Base-by-base conservation (phyloP, 805 yeast genomes). In the Metschnikowia gelsemii region DNA sequence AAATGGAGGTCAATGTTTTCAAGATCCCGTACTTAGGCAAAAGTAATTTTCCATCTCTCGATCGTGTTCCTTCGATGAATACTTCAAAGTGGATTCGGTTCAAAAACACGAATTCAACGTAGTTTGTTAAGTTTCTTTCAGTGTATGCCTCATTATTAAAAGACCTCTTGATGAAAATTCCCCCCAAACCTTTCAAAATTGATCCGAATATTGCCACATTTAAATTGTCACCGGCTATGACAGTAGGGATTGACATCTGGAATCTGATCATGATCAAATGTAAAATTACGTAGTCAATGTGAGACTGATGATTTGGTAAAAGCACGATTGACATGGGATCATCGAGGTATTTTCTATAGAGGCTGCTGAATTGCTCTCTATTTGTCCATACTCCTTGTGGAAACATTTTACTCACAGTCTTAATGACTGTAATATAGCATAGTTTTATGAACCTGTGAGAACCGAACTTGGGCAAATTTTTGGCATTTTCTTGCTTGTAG, bases 151-250 rank as follows among this genome's bases (percentile, higher is more conserved):
- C 74, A 45, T 66, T 65, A 45, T 66, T 67, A 50, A 70, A 69
- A 9, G 68, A 62, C 32, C 85, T 64, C 39, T 80, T 72, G 51
- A 79, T 79, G 63, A 71, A 79, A 49, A 78, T 70, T 13, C 81
- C 84, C 2, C 85, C 85, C 38, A 70, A 54, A 21, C 58, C 69
- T 41, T 75, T 71, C 49, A 79, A 61, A 38, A 76, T 59, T 7
- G 63, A 60, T 4, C 82, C 82, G 34, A 79, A 67, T 5, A 79
- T 61, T 1, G 82, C 76, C 32, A 79, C 79, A 51, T 80, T 78
- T 53, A 79, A 70, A 55, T 79, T 79, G 36, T 79, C 84, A n/a
- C 85, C 85, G 1, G 85, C 84, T 26, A 79, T 75, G 5, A 79
- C 82, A 4, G 73, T 59, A 1, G 85, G 85, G 8, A 71, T 57